These are phyloP conservation scores for Pleurotus tuoliensis DNA, from an alignment of 768 basidiomycete species.

Conservation along the genomic window DNA sequence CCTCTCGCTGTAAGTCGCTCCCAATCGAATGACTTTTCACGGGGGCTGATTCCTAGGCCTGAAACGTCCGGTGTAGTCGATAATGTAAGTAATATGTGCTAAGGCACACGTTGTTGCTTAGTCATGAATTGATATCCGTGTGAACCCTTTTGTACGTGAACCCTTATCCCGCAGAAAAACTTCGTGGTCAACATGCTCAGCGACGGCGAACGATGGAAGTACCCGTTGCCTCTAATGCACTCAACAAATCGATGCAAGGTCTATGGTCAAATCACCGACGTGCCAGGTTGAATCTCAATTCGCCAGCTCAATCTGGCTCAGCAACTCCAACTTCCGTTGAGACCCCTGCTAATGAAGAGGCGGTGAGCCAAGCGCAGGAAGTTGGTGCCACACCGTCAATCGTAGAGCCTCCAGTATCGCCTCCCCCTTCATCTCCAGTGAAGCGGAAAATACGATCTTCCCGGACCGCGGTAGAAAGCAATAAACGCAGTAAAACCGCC, in stretches of 20 bases:
- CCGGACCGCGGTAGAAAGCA: constrained; percentile 42
- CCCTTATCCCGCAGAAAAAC: no score
- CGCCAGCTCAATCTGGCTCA: constrained; percentile 25
- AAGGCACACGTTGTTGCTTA: no score
- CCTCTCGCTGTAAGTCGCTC: no score
- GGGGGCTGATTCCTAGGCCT: no score
- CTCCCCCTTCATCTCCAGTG: constrained; percentile 27
- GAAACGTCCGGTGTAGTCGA: no score
- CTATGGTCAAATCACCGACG: constrained; percentile 70
- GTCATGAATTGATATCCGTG: no score
- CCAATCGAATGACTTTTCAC: no score
- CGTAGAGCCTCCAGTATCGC: constrained; percentile 11
- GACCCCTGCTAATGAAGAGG: constrained; percentile 20
- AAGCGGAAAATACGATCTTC: constrained; percentile 61
- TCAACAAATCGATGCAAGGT: constrained; percentile 78
- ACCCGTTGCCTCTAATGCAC: constrained; percentile 43
- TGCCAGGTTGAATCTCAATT: constrained; percentile 67
- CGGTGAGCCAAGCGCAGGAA: constrained; percentile 10
- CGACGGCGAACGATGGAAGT: not conserved
- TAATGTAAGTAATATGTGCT: no score
- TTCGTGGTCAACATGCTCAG: no score
- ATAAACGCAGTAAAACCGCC: constrained; percentile 49
- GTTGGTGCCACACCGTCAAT: constrained; percentile 11
- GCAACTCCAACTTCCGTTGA: constrained; percentile 18
- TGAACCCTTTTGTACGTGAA: no score